These are phyloP conservation scores for Cutaneotrichosporon dermatis DNA, from an alignment of 1,284 basidiomycete genomes.

Conservation along the genomic window DNA sequence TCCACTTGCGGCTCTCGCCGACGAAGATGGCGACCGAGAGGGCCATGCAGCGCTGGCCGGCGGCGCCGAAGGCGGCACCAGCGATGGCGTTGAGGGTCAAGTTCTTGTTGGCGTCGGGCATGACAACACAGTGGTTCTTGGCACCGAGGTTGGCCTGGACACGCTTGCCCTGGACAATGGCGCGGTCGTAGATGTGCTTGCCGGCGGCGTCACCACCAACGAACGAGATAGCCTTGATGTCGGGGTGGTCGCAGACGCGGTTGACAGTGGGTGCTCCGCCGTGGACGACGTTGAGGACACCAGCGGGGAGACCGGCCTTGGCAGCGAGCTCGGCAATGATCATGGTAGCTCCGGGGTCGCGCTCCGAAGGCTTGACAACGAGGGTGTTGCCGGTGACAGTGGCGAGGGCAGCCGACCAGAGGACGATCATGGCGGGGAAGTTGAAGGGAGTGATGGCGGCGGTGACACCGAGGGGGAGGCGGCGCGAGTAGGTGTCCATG, in stretches of 20 bases:
- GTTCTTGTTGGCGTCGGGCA: constrained; percentile 97
- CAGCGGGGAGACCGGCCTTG: constrained; percentile 65
- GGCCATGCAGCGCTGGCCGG: constrained; percentile 96
- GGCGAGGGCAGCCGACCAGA: constrained; percentile 82
- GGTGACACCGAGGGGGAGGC: constrained; percentile 61
- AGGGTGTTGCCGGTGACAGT: constrained; percentile 70
- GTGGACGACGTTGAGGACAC: constrained; percentile 84
- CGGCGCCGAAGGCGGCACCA: constrained; percentile 95
- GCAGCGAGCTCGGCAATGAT: constrained; percentile 93
- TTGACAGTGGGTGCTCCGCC: constrained; percentile 87
- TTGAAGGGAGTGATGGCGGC: constrained; percentile 70
- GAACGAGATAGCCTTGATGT: constrained; percentile 91
- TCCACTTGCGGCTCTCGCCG: constrained; percentile 74
- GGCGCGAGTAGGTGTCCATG: constrained; percentile 75
- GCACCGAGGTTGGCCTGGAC: constrained; percentile 91
- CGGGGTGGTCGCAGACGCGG: constrained; percentile 84
- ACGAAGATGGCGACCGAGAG: constrained; percentile 79
- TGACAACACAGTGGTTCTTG: constrained; percentile 92
- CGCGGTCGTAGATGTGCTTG: constrained; percentile 83
- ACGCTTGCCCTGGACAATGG: constrained; percentile 64
- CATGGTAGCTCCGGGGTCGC: constrained; percentile 94
- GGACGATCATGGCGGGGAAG: constrained; percentile 84
- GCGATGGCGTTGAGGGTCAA: constrained; percentile 86
- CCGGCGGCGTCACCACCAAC: constrained; percentile 95
- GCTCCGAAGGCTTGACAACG: constrained; percentile 90